phyloP scores from a whole-genome alignment of 345 rosid genomes.

The Rhizophora mangle region DNA sequence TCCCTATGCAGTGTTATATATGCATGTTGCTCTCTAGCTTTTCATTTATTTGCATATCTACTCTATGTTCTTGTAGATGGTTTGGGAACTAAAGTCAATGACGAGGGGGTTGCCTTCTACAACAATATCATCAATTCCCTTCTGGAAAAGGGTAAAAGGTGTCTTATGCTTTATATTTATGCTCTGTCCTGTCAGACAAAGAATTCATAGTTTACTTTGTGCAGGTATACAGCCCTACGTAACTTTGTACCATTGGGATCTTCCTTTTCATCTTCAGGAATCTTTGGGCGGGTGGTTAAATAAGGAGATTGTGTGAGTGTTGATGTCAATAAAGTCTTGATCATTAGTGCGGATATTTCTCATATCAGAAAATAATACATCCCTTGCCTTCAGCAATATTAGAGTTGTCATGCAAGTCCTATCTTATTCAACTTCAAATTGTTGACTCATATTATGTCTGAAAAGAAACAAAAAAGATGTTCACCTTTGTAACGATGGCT shows the following conservation, averaged over 20 bases:
- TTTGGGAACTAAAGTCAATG: slow-evolving; percentile 21
- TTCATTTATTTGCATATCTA: not conserved
- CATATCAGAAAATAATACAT: not conserved
- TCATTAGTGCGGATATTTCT: not conserved
- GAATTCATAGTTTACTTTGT: slow-evolving; percentile 13
- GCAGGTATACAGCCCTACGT: slow-evolving; percentile 28
- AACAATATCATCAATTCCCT: slow-evolving; percentile 27
- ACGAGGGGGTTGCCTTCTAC: slow-evolving; percentile 30
- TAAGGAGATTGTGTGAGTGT: slow-evolving; percentile 69
- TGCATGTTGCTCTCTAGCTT: not conserved
- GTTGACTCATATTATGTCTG: not conserved
- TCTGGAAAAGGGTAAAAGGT: slow-evolving; percentile 45
- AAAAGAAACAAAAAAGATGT: not conserved
- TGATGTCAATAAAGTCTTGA: not conserved
- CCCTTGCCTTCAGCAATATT: not conserved
- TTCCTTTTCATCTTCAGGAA: slow-evolving; percentile 62
- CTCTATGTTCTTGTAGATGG: slow-evolving; percentile 20
- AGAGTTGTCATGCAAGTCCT: not conserved
- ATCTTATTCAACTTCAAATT: not conserved
- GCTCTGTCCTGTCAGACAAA: slow-evolving; percentile 18
- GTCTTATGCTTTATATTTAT: not conserved
- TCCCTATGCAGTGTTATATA: not conserved
- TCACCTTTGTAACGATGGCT: not conserved
- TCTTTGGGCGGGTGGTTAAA: slow-evolving; percentile 76
- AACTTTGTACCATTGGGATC: slow-evolving; percentile 35